Evolutionary conservation across 2,329 filamentous ascomycete genomes (phyloP).

Genomic region (Microascus cirrosus): DNA sequence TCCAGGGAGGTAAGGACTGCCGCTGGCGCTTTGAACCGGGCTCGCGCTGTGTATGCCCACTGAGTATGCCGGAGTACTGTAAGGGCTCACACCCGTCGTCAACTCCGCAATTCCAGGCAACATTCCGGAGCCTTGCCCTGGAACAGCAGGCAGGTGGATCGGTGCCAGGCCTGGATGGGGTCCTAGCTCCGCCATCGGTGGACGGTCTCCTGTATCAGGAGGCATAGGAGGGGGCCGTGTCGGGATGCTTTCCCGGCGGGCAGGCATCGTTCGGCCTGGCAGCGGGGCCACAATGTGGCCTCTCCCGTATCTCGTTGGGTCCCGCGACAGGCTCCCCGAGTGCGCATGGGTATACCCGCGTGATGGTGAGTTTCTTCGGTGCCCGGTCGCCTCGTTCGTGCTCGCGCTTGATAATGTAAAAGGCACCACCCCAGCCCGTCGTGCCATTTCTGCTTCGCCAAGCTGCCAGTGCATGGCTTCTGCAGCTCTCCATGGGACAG

Average conservation of each 20-base stretch:
- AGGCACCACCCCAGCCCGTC: constrained; percentile 77
- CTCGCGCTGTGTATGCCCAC: constrained; percentile 25
- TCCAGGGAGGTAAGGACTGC: constrained; percentile 21
- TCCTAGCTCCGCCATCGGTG: constrained; percentile 1
- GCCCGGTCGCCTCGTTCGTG: constrained; percentile 29
- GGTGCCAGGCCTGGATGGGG: constrained; percentile 5
- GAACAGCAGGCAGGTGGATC: constrained; percentile 11
- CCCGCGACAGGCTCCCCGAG: constrained; percentile 25
- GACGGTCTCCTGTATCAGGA: constrained; percentile 16
- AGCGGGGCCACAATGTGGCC: constrained; percentile 18
- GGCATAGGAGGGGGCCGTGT: constrained; percentile 18
- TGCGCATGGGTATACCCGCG: constrained; percentile 29
- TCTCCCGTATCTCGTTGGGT: constrained; percentile 29
- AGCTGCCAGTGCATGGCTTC: constrained; percentile 99
- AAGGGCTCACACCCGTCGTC: constrained; percentile 51
- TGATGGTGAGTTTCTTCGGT: constrained; percentile 22
- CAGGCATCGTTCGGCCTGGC: constrained; percentile 22
- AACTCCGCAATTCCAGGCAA: constrained; percentile 53
- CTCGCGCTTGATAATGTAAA: constrained; percentile 53
- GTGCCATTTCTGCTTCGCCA: constrained; percentile 87
- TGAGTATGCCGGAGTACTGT: constrained; percentile 45
- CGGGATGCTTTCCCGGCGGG: constrained; percentile 29
- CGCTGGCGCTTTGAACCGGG: constrained; percentile 23
- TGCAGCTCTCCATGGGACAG: constrained; percentile 85
- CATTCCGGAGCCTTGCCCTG: constrained; percentile 27